Evolutionary conservation across 2,329 filamentous ascomycete genomes (phyloP).

Genomic region (Fusarium sororula): DNA sequence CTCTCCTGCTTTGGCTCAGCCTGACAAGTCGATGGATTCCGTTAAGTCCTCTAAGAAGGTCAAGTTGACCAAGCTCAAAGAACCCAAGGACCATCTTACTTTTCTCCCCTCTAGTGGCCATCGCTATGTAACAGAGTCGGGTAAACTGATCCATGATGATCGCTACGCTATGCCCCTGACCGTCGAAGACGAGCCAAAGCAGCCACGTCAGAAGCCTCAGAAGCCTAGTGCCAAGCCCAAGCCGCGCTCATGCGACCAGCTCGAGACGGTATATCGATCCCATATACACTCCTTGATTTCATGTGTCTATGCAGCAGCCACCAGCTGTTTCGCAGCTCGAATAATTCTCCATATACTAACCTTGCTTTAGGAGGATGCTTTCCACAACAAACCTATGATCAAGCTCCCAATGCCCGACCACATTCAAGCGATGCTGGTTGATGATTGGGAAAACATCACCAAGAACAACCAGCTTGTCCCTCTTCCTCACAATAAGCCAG

Average conservation of each 20-base stretch:
- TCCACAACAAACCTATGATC: slow-evolving; percentile 84
- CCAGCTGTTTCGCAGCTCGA: not conserved
- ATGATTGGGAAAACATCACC: slow-evolving; percentile 99
- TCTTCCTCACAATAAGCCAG: slow-evolving; percentile 79
- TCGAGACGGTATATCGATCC: slow-evolving; percentile 27
- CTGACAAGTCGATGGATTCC: not conserved
- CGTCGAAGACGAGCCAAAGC: slow-evolving; percentile 1
- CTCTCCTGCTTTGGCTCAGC: not conserved
- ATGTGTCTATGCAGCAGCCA: not conserved
- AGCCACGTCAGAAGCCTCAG: slow-evolving; percentile 10
- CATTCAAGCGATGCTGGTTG: slow-evolving; percentile 90
- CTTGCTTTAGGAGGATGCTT: slow-evolving; percentile 79
- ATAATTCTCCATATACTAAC: slow-evolving; percentile 27
- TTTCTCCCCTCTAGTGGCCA: slow-evolving; percentile 6
- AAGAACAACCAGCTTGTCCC: slow-evolving; percentile 92
- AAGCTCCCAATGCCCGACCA: slow-evolving; percentile 87
- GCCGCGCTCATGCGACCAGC: slow-evolving; percentile 4
- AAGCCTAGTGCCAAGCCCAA: slow-evolving; percentile 18
- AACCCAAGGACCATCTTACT: slow-evolving; percentile 20
- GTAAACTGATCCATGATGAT: slow-evolving; percentile 4
- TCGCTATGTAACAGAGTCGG: slow-evolving; percentile 21
- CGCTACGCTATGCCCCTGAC: slow-evolving; percentile 21
- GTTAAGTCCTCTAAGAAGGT: not conserved
- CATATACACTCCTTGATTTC: not conserved
- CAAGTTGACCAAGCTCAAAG: slow-evolving; percentile 13